Base-by-base conservation (phyloP, 2,329 filamentous ascomycete genomes). In the Fusarium sp. region DNA sequence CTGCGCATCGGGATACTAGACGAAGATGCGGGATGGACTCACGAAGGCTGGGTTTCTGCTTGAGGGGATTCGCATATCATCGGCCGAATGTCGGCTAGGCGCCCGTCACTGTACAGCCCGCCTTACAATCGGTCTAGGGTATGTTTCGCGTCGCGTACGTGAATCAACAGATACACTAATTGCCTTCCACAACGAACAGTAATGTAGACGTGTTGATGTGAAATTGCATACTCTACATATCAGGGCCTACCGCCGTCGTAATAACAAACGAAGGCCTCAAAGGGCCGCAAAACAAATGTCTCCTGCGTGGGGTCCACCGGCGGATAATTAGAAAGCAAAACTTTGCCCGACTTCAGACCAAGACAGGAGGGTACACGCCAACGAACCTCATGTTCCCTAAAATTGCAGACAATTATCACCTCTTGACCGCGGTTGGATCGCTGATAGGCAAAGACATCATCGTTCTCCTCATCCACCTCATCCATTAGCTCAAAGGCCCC, bases 401-500 rank as follows among this genome's bases (percentile, higher is more conserved):
- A 68, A 15, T 51, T 68, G 6, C 65, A 68, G 9, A 69, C 48
- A 23, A 67, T 42, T 1, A 58, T 21, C 0, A 49, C 38, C 32
- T 48, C 59, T 8, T 54, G 47, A 8, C 20, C 10, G 6, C 56
- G 47, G 4, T 38, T 66, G 1, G 61, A 54, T 3, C 65, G 61
- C 4, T 30, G 32, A n/a, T 69, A 69, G 1, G 49, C 67, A 50
- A 69, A 70, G 6, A 70, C 17, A 46, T 68, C 52, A 0, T 50
- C n/a, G 4, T 70, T 45, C 0, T 45, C 43, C 19, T 3, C 17
- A 4, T 70, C 59, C 3, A 70, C 43, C 19, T 3, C 17, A 4
- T 70, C 59, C 3, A 70, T 30, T 23, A 70, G 39, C n/a, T 68
- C 51, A 17, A 70, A 70, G 17, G 59, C 49, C 10, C 68, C 68